Evolutionary conservation across 1,284 basidiomycete species (phyloP), one percentile per base, ranked within the genome.

Genomic region (Vanrija sp.): DNA sequence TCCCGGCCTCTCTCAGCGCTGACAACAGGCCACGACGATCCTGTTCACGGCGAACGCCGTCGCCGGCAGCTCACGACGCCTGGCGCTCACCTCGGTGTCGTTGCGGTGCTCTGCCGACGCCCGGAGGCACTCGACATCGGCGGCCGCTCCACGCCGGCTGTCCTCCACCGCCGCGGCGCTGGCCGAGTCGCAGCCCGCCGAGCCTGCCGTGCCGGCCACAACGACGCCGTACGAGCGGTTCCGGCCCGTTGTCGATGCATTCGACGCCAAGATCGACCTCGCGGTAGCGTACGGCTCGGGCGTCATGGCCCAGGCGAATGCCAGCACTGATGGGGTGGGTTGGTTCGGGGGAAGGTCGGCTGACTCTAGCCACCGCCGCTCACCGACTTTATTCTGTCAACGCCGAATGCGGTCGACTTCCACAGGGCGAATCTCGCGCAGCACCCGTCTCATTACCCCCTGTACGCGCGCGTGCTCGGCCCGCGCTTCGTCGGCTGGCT

Each of bases 341-440:
- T 2, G 28, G 4, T 29, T 5, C 26, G 2, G 3, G 3, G 8
- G 10, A 7, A 7, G 7, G 7, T 26, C 34, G 9, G 38, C 61
- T 55, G 44, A 51, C 43, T 2, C 7, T 50, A 70, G 64, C 61
- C 65, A 25, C 63, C 68, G 44, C 91, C 91, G 0, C 90, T 98
- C 87, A 83, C 97, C 19, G 95, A 98, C 77, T 94, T 98, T 67
- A 84, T 98, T 74, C 88, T 98, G 69, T 91, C 93, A 0, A 93
- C 97, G 40, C 89, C 90, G 0, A 90, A 95, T 66, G 83, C 95
- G 0, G 82, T 82, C 19, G 91, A 95, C 68, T 99, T 94, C 82
- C 96, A 98, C 74, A 88, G 86, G 29, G 88, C 92, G 74, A 99
- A 98, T 74, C 86, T 98, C 83, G 81, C 85, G 43, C 89, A 93